Percentiles rank a stretch among this genome's conserved stretches.
Evolutionary conservation across 1,284 basidiomycete species (phyloP).

Genomic region (Microbotryum violaceum): DNA sequence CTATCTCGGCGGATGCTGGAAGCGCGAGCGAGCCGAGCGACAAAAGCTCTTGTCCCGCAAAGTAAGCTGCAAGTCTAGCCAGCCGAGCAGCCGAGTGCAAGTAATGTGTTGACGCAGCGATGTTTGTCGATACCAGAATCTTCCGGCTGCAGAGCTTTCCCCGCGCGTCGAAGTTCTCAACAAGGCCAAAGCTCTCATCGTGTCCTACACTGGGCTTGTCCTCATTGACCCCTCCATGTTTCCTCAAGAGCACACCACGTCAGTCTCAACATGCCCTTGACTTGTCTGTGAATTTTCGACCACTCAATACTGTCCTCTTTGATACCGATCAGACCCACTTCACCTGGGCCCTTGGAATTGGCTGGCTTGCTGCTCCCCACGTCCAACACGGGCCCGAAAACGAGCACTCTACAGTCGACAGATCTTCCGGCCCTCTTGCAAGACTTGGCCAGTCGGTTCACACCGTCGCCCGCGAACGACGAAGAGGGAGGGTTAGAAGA

Average conservation of each 20-base stretch:
- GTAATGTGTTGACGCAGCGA: slow-evolving; percentile 4
- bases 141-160: background rate
- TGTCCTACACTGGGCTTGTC: slow-evolving; percentile 83
- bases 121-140: slow-evolving; percentile 4
- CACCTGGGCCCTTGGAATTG: slow-evolving; percentile 66
- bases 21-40: slow-evolving; percentile 55
- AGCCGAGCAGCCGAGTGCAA: too few species aligned
- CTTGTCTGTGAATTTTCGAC: too few species aligned
- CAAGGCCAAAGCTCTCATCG: slow-evolving; percentile 66
- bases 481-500: slow-evolving; percentile 42
- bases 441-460: slow-evolving; percentile 45
- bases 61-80: slow-evolving; percentile 41
- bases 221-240: slow-evolving; percentile 90
- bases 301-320: background rate
- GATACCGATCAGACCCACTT: slow-evolving; percentile 44
- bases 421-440: slow-evolving; percentile 45
- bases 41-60: slow-evolving; percentile 55
- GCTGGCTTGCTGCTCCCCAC: slow-evolving; percentile 60
- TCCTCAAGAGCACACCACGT: slow-evolving; percentile 65
- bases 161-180: slow-evolving; percentile 56
- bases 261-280: slow-evolving; percentile 37
- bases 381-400: slow-evolving; percentile 38
- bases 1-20: slow-evolving; percentile 88
- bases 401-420: slow-evolving; percentile 35
- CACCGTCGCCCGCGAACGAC: slow-evolving; percentile 29